Evolutionary conservation across 441 rosid genomes (phyloP).

Genomic region (Gossypium trilobum): DNA sequence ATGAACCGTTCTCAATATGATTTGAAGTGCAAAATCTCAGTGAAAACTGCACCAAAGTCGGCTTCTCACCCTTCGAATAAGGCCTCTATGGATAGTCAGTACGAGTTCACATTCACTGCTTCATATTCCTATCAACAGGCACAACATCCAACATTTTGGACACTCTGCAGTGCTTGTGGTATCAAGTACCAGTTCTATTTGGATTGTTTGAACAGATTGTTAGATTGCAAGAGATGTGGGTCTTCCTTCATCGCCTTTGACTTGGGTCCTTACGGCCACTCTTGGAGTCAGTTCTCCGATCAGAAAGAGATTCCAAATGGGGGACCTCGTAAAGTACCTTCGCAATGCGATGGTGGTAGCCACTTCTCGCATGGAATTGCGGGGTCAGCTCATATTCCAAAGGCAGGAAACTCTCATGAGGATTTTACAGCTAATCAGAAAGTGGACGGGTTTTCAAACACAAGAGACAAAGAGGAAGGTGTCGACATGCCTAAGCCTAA

Average conservation of each 20-base stretch:
- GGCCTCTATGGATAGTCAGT: constrained; percentile 18
- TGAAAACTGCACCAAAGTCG: constrained; percentile 14
- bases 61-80: constrained; percentile 23
- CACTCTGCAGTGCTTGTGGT: constrained; percentile 41
- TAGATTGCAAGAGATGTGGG: constrained; percentile 38
- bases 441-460: constrained; percentile 5
- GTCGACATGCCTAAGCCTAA: constrained; percentile 19
- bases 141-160: constrained; percentile 32
- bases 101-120: constrained; percentile 17
- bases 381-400: constrained; percentile 10
- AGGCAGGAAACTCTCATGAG: constrained; percentile 9
- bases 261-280: constrained; percentile 24
- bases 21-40: constrained; percentile 29
- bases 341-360: constrained; percentile 24
- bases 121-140: constrained; percentile 18
- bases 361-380: constrained; percentile 8
- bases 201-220: constrained; percentile 19
- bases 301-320: constrained; percentile 30
- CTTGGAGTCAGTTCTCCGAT: constrained; percentile 20
- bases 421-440: constrained; percentile 20
- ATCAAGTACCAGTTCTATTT: constrained; percentile 30
- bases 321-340: constrained; percentile 22
- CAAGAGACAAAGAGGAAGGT: constrained; percentile 20
- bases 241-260: constrained; percentile 32
- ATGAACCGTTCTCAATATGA: constrained; percentile 37